Evolutionary conservation across 1,139 yeast species (phyloP), one percentile per base, ranked within the genome.

Genomic region (Sugiyamaella japonica): DNA sequence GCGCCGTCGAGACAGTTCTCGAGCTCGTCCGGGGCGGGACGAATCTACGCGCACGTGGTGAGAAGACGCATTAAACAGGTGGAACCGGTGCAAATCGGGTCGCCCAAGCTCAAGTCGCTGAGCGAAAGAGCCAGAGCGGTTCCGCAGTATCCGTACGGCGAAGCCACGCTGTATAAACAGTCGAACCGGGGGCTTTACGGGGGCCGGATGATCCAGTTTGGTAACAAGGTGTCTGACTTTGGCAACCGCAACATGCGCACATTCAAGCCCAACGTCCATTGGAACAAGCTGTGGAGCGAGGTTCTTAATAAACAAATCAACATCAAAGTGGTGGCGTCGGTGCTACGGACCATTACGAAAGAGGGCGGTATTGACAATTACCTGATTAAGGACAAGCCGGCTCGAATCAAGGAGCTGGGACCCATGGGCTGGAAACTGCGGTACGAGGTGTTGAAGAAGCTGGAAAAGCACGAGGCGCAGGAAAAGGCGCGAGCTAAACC

Each of bases 291-390:
- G 49, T 93, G 96, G 95, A 88, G 96, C 59, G 96, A 89, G 63
- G 76, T 87, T 1, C 78, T 93, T 64, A 75, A 83, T 59, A 78
- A 77, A 61, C 73, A 84, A 48, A 52, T 79, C 47, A 76, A 76
- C 51, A 72, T 89, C 53, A 82, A 79, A 59, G 83, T 89, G 32
- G 84, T 91, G n/a, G 81, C 97, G 15, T 81, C 85, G 58, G 97
- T 90, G 3, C 76, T 93, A 66, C 82, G 85, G 65, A 90, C 97
- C 1, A 85, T 93, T 59, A 85, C 88, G 55, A 88, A 84, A 64
- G 98, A 91, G 71, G 98, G 98, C 59, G 99, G 99, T 12, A 77
- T 93, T 59, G 99, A 93, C 68, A 83, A 84, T 63, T 93, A 93
- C 69, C 73, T 93, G 59, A 80, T 84, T 55, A 93, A 93, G 73